These are phyloP conservation scores for Epicoccum nigrum DNA, from an alignment of 2,329 filamentous ascomycete genomes.

Conservation along the genomic window DNA sequence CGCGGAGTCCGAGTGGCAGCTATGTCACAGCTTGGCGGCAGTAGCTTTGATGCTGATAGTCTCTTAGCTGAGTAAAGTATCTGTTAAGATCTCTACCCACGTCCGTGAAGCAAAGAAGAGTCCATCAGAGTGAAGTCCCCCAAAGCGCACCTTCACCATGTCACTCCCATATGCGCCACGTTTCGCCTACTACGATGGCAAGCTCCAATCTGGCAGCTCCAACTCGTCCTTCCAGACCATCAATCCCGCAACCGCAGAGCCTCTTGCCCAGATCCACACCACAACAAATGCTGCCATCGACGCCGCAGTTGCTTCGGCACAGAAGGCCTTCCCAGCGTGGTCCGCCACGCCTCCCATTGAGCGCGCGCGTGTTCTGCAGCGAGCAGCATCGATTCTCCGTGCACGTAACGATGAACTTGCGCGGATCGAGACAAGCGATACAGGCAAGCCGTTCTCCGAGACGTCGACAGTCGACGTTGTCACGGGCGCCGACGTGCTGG, in stretches of 20 bases:
- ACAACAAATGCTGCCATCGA: slow-evolving; percentile 73
- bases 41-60: neutral
- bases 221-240: slow-evolving; percentile 72
- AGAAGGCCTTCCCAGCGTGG: slow-evolving; percentile 76
- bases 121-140: neutral
- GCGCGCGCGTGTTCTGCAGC: slow-evolving; percentile 78
- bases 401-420: slow-evolving; percentile 80
- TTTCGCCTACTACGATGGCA: slow-evolving; percentile 78
- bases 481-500: slow-evolving; percentile 83
- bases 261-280: slow-evolving; percentile 73
- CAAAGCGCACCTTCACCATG: slow-evolving; percentile 26
- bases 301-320: slow-evolving; percentile 72
- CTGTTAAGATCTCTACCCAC: neutral
- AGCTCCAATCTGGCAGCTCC: slow-evolving; percentile 65
- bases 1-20: neutral
- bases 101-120: neutral
- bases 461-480: slow-evolving; percentile 83
- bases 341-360: slow-evolving; percentile 75
- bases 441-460: slow-evolving; percentile 84
- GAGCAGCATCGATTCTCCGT: slow-evolving; percentile 75
- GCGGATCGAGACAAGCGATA: slow-evolving; percentile 79
- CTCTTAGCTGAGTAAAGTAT: neutral
- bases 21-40: slow-evolving; percentile 8
- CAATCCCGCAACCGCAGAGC: slow-evolving; percentile 73
- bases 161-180: slow-evolving; percentile 57